Percentiles rank a stretch among this genome's conserved stretches.
phyloP scores from a whole-genome alignment of 2,329 filamentous ascomycete genomes.

The Pestalotiopsis sp. region DNA sequence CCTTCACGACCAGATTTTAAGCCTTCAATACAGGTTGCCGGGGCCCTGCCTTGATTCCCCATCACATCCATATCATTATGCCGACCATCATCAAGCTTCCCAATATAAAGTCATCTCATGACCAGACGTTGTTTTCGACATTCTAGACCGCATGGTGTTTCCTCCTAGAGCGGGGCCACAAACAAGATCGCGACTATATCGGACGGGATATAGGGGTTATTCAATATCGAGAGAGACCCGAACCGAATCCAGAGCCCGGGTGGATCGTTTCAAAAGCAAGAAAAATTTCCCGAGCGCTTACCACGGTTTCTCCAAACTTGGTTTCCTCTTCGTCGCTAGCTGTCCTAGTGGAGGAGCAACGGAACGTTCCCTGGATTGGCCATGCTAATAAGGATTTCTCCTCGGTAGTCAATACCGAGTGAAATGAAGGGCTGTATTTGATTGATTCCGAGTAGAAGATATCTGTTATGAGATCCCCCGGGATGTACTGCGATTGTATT shows the following conservation, averaged over 20 bases:
- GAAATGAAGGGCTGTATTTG: too few relatives aligned
- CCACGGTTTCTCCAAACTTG: not conserved
- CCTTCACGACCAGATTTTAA: too few relatives aligned
- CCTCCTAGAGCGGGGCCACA: not conserved
- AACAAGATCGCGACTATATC: not conserved
- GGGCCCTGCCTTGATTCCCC: too few relatives aligned
- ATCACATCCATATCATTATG: too few relatives aligned
- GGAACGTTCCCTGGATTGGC: not conserved
- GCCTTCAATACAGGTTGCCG: too few relatives aligned
- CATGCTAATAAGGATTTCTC: not conserved
- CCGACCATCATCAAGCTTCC: not conserved
- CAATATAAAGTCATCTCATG: not conserved
- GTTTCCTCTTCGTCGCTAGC: not conserved
- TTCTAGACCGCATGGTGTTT: not conserved
- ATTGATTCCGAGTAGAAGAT: too few relatives aligned
- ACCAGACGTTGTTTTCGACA: not conserved
- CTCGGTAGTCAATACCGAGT: not conserved
- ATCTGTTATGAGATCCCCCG: too few relatives aligned
- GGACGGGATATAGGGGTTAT: not conserved
- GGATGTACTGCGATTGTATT: too few relatives aligned
- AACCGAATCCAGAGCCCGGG: not conserved
- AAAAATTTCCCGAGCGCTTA: not conserved
- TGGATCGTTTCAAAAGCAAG: not conserved
- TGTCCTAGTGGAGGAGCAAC: not conserved
- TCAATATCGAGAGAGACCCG: not conserved